Base-by-base conservation (phyloP, 768 basidiomycete genomes). In the Lentinula detonsa region DNA sequence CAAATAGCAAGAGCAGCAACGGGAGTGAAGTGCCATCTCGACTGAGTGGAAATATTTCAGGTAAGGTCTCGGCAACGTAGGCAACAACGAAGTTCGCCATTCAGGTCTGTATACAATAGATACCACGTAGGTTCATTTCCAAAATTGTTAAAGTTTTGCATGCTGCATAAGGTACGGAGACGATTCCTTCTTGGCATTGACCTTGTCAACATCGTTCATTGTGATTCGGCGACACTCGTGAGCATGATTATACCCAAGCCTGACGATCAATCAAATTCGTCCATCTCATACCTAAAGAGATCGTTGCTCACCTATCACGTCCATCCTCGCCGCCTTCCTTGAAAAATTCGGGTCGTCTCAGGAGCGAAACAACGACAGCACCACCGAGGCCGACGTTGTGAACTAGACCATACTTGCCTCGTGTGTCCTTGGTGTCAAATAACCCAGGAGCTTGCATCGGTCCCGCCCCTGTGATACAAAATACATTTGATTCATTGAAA, bases 341-440 rank as follows among this genome's bases (percentile, higher is more conserved):
- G 72, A 74, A 94, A 72, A 93, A 93, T 62, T 89, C 87, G 0
- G 92, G 92, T 18, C 90, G 80, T 28, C 87, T 84, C 34, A 93
- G 76, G 11, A 93, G 75, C 35, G 86, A 88, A 52, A 91, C 85
- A 31, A 92, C 90, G 3, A 84, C 89, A 13, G 90, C 90, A 52
- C 89, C 88, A 57, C 91, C 92, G 23, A 93, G 79, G 13, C 91
- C 92, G 48, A 95, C 77, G 68, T 95, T 94, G 65, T 94, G 92
- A 8, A 90, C 85, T 11, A 95, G 76, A 3, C 89, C 91, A 64
- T 81, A 91, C 72, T 91, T 92, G 2, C 90, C 88, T 34, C 86
- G 85, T 65, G 78, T 78, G 68, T 91, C 89, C 1, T 77, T 46
- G 4, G 66, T 75, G 60, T 85, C 77, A 64, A 91, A 89, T 49